These are phyloP conservation scores for Acanthochlamys bracteata DNA, from an alignment of 106 monocot genomes.

Conservation along the genomic window DNA sequence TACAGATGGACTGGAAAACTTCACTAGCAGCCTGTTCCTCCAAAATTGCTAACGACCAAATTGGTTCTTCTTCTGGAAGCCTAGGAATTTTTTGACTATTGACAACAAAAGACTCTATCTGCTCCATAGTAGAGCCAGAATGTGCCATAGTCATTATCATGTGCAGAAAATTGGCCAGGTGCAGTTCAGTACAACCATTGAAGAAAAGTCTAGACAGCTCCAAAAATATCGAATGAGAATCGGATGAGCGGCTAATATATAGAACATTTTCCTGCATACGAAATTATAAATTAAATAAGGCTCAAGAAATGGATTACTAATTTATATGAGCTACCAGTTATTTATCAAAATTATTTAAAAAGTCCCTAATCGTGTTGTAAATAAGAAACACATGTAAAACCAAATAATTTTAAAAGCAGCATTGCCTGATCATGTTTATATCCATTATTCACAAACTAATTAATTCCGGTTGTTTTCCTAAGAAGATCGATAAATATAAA, in stretches of 20 bases:
- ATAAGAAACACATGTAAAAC: too few relatives aligned
- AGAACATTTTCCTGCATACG: slow-evolving; percentile 57
- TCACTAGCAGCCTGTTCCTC: not conserved
- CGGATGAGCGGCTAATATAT: slow-evolving; percentile 34
- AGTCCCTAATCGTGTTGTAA: too few relatives aligned
- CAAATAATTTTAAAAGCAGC: too few relatives aligned
- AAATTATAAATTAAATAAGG: too few relatives aligned
- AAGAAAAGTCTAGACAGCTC: slow-evolving; percentile 84
- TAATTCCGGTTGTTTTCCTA: too few relatives aligned
- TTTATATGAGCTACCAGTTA: too few relatives aligned
- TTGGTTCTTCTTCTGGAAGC: slow-evolving; percentile 56
- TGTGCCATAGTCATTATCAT: slow-evolving; percentile 81
- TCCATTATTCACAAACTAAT: too few relatives aligned
- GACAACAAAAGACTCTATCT: slow-evolving; percentile 67
- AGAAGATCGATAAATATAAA: too few relatives aligned
- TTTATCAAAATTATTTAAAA: too few relatives aligned
- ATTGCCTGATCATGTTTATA: too few relatives aligned
- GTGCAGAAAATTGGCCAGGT: slow-evolving; percentile 92
- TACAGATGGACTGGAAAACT: slow-evolving; percentile 1
- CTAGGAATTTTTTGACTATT: slow-evolving; percentile 68
- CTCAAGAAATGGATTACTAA: too few relatives aligned
- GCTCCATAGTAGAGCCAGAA: slow-evolving; percentile 53
- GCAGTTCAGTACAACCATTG: slow-evolving; percentile 60
- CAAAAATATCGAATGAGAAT: slow-evolving; percentile 73
- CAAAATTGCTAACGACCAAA: slow-evolving; percentile 51